Conservation (phyloP, 192 early-diverging fungal species). For the Coemansia sp. region DNA sequence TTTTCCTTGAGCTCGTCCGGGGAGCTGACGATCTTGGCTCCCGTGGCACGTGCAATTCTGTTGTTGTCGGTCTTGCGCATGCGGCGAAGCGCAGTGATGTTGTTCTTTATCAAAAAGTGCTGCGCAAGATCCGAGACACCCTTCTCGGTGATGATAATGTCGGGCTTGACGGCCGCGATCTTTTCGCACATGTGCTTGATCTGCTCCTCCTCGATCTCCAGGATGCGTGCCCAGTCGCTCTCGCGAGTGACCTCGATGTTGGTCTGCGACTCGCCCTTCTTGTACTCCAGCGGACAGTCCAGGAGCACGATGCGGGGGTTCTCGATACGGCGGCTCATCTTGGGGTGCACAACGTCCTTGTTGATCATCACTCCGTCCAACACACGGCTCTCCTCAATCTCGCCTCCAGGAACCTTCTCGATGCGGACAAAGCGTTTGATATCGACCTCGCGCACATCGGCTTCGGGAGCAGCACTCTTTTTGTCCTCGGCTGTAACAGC, state of each 20-base stretch:
- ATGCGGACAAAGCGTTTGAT: slow-evolving; percentile 97
- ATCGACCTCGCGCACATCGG: slow-evolving; percentile 89
- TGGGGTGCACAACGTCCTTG: slow-evolving; percentile 99
- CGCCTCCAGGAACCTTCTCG: slow-evolving; percentile 98
- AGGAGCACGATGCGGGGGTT: slow-evolving; percentile 95
- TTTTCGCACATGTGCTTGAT: slow-evolving; percentile 95
- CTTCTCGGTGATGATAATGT: slow-evolving; percentile 98
- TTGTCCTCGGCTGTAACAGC: not conserved
- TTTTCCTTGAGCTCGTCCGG: slow-evolving; percentile 95
- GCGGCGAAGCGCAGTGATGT: slow-evolving; percentile 97
- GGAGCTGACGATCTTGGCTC: slow-evolving; percentile 94
- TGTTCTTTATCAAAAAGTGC: slow-evolving; percentile 96
- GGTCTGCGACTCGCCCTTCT: slow-evolving; percentile 99
- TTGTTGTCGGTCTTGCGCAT: slow-evolving; percentile 99
- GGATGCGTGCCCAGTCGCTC: slow-evolving; percentile 90
- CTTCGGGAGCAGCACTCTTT: slow-evolving; percentile 42
- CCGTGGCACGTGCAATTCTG: slow-evolving; percentile 96
- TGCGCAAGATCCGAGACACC: slow-evolving; percentile 98
- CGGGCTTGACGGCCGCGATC: slow-evolving; percentile 95
- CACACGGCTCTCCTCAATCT: slow-evolving; percentile 93
- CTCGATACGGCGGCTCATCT: slow-evolving; percentile 92
- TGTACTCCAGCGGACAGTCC: slow-evolving; percentile 99
- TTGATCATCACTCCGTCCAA: slow-evolving; percentile 98
- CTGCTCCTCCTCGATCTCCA: slow-evolving; percentile 99
- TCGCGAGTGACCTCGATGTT: slow-evolving; percentile 98